These are phyloP conservation scores for Fraxinus platypoda DNA, from an alignment of 305 asterid species.

Conservation along the genomic window DNA sequence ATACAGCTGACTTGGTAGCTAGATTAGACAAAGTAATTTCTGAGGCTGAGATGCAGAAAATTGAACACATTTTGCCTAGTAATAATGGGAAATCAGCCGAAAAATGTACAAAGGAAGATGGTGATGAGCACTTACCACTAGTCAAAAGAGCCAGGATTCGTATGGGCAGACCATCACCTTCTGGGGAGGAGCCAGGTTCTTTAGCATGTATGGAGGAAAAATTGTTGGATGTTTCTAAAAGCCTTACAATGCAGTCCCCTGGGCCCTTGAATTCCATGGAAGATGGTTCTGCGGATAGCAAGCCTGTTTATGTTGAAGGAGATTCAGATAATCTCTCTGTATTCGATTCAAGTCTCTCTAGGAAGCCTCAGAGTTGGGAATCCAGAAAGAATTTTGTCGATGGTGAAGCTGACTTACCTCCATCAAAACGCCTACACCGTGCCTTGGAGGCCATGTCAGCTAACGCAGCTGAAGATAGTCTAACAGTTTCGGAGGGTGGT, in stretches of 20 bases:
- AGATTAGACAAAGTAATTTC: conserved; percentile 41
- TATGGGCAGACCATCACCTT: conserved; percentile 62
- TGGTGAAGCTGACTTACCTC: conserved; percentile 93
- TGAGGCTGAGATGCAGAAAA: conserved; percentile 40
- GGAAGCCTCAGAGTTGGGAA: conserved; percentile 52
- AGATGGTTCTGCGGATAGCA: conserved; percentile 40
- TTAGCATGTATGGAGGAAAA: conserved; percentile 44
- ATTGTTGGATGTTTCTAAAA: conserved; percentile 37
- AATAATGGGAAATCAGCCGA: conserved; percentile 46
- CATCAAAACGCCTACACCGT: conserved; percentile 87
- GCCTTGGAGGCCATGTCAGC: conserved; percentile 98
- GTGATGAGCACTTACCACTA: conserved; percentile 84
- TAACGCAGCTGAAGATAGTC: conserved; percentile 68
- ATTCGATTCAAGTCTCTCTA: conserved; percentile 37
- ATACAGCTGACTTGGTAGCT: conserved; percentile 37
- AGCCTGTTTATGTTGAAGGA: conserved; percentile 32
- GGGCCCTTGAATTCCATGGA: conserved; percentile 42
- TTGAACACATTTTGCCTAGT: conserved; percentile 37
- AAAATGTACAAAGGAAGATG: conserved; percentile 55
- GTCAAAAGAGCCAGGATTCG: conserved; percentile 93
- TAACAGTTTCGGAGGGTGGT: conserved; percentile 39
- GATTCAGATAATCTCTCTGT: conserved; percentile 33
- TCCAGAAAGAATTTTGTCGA: conserved; percentile 51
- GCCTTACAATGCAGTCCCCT: conserved; percentile 34
- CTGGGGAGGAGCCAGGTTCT: conserved; percentile 41